phyloP scores from a whole-genome alignment of 2,329 filamentous ascomycete genomes.

The Thermoascus crustaceus region DNA sequence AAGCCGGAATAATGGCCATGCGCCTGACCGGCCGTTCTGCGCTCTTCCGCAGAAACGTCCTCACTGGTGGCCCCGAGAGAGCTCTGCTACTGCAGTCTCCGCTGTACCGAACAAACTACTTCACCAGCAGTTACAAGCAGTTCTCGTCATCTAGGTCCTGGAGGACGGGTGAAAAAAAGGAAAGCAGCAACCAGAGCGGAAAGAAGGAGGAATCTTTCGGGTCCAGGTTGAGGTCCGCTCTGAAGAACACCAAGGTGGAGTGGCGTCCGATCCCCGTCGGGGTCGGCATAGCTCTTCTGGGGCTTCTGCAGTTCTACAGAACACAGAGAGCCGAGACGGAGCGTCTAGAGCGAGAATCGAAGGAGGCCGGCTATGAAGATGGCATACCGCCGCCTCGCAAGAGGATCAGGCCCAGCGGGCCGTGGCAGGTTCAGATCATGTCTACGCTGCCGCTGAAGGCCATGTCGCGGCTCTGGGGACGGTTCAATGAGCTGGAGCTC shows the following conservation, averaged over 20 bases:
- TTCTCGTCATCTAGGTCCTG: slow-evolving; percentile 36
- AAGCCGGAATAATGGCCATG: slow-evolving; percentile 25
- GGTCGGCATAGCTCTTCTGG: slow-evolving; percentile 76
- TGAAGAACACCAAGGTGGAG: slow-evolving; percentile 59
- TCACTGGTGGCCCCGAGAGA: slow-evolving; percentile 12
- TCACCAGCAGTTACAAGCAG: slow-evolving; percentile 7
- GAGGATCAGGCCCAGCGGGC: slow-evolving; percentile 70
- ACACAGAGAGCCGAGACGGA: slow-evolving; percentile 47
- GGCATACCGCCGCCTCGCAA: slow-evolving; percentile 43
- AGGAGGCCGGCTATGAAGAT: slow-evolving; percentile 29
- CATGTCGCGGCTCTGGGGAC: slow-evolving; percentile 79
- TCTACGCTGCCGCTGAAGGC: slow-evolving; percentile 86
- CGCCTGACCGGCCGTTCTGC: slow-evolving; percentile 21
- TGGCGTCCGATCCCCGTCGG: slow-evolving; percentile 90
- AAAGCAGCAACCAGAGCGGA: slow-evolving; percentile 32
- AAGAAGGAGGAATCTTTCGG: slow-evolving; percentile 49
- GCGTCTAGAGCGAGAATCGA: slow-evolving; percentile 41
- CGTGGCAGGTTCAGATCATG: slow-evolving; percentile 92
- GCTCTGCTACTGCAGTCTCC: slow-evolving; percentile 25
- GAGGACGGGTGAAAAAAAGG: slow-evolving; percentile 31
- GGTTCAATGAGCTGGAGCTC: slow-evolving; percentile 81
- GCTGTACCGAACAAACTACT: slow-evolving; percentile 20
- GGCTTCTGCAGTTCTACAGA: slow-evolving; percentile 75
- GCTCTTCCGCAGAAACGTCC: slow-evolving; percentile 16
- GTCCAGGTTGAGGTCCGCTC: slow-evolving; percentile 49